phyloP scores from a whole-genome alignment of 805 yeast genomes.

The Pichia gijzeniarum region DNA sequence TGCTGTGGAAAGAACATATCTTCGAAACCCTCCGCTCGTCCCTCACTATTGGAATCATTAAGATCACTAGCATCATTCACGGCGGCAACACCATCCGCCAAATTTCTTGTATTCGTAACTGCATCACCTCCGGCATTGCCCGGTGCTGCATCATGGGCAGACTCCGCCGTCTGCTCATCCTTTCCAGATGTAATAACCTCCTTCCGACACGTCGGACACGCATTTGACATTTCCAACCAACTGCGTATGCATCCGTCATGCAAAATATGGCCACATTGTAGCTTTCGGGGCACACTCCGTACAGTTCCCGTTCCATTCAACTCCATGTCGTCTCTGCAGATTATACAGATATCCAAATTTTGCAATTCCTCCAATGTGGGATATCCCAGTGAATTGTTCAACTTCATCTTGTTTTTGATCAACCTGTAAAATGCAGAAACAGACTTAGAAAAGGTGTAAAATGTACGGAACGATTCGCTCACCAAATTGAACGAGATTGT shows the following conservation, averaged over 20 bases:
- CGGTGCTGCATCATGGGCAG: not conserved
- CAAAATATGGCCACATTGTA: constrained; percentile 80
- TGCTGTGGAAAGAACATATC: no score
- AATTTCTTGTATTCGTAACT: not conserved
- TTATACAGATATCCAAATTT: constrained; percentile 68
- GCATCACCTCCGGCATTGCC: not conserved
- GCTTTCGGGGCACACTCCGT: constrained; percentile 61
- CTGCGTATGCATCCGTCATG: constrained; percentile 86
- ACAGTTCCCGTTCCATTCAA: constrained; percentile 29
- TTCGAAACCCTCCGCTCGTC: not conserved
- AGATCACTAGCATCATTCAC: not conserved
- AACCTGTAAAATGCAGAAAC: constrained; percentile 34
- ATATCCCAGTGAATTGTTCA: constrained; percentile 56
- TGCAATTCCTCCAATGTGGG: constrained; percentile 59
- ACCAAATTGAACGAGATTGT: constrained; percentile 29
- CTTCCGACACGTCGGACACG: constrained; percentile 88
- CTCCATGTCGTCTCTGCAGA: constrained; percentile 87
- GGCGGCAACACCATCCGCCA: not conserved
- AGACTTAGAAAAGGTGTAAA: constrained; percentile 27
- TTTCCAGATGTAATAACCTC: constrained; percentile 40
- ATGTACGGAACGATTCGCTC: constrained; percentile 27
- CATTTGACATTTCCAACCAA: constrained; percentile 88
- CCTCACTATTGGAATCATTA: not conserved
- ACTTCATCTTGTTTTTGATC: constrained; percentile 44
- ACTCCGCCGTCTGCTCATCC: not conserved